Base-by-base conservation (phyloP, 2,329 filamentous ascomycete genomes). In the Penicillium paneum region DNA sequence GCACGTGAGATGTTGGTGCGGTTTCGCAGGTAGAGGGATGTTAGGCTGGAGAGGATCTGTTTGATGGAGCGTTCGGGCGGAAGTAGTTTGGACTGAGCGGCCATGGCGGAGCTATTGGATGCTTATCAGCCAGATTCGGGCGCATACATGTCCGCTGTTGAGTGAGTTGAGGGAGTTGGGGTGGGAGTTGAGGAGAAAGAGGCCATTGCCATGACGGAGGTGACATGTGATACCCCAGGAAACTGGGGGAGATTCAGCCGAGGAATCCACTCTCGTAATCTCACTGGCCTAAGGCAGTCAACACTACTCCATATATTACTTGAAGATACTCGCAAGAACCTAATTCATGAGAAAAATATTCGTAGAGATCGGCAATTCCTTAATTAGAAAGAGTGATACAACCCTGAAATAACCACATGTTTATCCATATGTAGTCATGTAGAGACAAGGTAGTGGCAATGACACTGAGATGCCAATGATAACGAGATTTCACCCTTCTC, bases 1-100 rank as follows among this genome's bases (percentile, higher is more conserved):
- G 85, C 85, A 67, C 90, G 87, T 21, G 90, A 93, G 73, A 96
- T 91, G 62, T 84, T 84, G 47, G 86, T 90, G 64, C 91, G 89
- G 75, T 96, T 86, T 58, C 83, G 81, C 59, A 93, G 80, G 74
- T 96, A 96, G 45, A 91, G 81, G 47, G 80, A 74, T 3, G 87
- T 87, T 58, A 95, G 77, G 62, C 86, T 81, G 57, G 83, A 80
- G 68, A 92, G 74, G 64, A 88, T 74, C 68, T 80, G 79, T 66
- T 85, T 84, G 67, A 92, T 69, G 54, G 84, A 86, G 63, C 83
- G 83, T 63, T 89, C 84, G 57, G 81, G 77, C 36, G 86, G 78
- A 44, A 81, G 76, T 58, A 91, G 76, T 71, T 91, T 93, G 48
- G 90, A 93, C 69, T 88, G 87, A 55, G 78, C 84, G 56, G 87